Evolutionary conservation across 768 basidiomycete genomes (phyloP).

Genomic region (Rhodosporidiobolus odoratus): DNA sequence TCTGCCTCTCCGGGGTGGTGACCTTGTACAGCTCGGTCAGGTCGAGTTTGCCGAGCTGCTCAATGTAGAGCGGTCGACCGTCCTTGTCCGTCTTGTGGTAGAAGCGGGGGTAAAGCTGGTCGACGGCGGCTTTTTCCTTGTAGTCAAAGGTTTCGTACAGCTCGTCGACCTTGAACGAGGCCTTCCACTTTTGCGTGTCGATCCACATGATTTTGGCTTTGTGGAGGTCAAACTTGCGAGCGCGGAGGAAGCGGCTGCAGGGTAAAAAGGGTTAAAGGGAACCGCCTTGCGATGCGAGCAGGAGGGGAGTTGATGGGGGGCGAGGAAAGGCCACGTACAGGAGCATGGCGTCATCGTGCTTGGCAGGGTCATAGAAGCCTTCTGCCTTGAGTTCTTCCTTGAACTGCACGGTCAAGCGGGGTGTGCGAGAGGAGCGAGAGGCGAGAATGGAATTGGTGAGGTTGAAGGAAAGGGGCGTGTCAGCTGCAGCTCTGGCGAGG

Average conservation of each 20-base stretch:
- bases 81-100: constrained; percentile 96
- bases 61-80: constrained; percentile 91
- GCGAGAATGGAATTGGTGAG: neutral
- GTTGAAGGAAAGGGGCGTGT: neutral
- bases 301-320: constrained; percentile 30
- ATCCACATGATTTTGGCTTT: constrained; percentile 80
- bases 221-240: constrained; percentile 80
- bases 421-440: neutral
- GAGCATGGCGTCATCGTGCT: constrained; percentile 67
- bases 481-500: neutral
- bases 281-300: constrained; percentile 43
- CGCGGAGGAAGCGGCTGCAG: constrained; percentile 71
- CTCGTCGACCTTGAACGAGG: constrained; percentile 69
- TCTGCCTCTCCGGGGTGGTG: constrained; percentile 80
- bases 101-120: constrained; percentile 83
- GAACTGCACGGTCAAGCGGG: constrained; percentile 48
- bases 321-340: constrained; percentile 44
- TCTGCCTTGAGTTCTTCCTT: constrained; percentile 60
- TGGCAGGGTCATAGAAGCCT: constrained; percentile 58
- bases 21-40: constrained; percentile 70
- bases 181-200: constrained; percentile 80
- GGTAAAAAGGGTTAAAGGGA: constrained; percentile 25
- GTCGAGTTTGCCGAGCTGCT: constrained; percentile 84
- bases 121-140: constrained; percentile 70
- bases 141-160: constrained; percentile 77